phyloP scores from a whole-genome alignment of 108 stramenopile genomes.

The Craspedostauros australis region DNA sequence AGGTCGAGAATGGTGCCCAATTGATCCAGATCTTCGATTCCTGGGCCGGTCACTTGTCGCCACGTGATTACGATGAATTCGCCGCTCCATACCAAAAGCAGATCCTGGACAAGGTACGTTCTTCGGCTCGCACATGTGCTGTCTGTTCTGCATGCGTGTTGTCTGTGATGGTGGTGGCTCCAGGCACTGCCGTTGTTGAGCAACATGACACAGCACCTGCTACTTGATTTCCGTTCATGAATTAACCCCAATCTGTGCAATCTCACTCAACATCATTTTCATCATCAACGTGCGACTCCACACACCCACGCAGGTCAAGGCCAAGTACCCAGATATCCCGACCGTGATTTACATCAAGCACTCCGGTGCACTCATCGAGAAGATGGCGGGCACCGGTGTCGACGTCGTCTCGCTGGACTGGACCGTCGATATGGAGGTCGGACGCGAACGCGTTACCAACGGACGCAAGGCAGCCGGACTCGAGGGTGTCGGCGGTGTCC shows the following conservation, averaged over 20 bases:
- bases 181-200: background rate
- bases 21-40: constrained; percentile 98
- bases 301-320: constrained; percentile 58
- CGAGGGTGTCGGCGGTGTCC: constrained; percentile 71
- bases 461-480: constrained; percentile 66
- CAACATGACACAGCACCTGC: no score
- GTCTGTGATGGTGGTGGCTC: background rate
- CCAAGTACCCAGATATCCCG: constrained; percentile 85
- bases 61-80: constrained; percentile 91
- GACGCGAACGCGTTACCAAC: constrained; percentile 71
- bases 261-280: background rate
- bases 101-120: constrained; percentile 73
- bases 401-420: constrained; percentile 96
- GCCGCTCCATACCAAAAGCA: constrained; percentile 93
- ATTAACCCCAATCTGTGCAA: background rate
- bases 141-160: background rate
- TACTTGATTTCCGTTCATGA: no score
- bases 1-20: constrained; percentile 96
- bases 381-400: constrained; percentile 92
- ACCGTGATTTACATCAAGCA: constrained; percentile 94
- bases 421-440: constrained; percentile 96
- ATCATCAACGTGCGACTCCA: background rate
- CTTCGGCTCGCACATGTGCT: background rate
- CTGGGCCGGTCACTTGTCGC: constrained; percentile 95
- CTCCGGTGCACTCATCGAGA: constrained; percentile 80